These are phyloP conservation scores for Thelonectria rubi DNA, from an alignment of 2,329 filamentous ascomycete genomes.

Conservation along the genomic window DNA sequence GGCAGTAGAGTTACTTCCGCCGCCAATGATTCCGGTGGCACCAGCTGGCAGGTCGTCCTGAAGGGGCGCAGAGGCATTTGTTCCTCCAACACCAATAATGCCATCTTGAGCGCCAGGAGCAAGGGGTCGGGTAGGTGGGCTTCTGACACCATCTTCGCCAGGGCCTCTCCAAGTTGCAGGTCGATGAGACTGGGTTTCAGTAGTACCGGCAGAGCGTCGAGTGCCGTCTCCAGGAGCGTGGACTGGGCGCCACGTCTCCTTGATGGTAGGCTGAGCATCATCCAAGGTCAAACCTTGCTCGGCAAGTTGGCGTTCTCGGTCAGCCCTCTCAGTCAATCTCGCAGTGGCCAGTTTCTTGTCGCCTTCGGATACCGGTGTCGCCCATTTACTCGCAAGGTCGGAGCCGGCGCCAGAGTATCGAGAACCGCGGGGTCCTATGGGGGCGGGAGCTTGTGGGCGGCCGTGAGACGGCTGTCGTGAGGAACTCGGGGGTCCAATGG, in stretches of 20 bases:
- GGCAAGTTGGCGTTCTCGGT: conserved; percentile 55
- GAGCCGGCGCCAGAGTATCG: conserved; percentile 43
- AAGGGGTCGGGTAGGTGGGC: background rate
- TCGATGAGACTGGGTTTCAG: conserved; percentile 44
- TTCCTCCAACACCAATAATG: conserved; percentile 2
- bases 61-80: conserved; percentile 17
- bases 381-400: conserved; percentile 54
- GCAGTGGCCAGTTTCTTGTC: conserved; percentile 57
- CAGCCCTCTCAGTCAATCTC: conserved; percentile 50
- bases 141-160: conserved; percentile 38
- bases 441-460: conserved; percentile 44
- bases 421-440: conserved; percentile 46
- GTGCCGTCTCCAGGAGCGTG: conserved; percentile 50
- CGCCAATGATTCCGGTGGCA: conserved; percentile 44
- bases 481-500: conserved; percentile 52
- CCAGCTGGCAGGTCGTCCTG: conserved; percentile 37
- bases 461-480: conserved; percentile 39
- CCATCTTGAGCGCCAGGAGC: conserved; percentile 7
- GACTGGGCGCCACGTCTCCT: conserved; percentile 63
- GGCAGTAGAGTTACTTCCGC: conserved; percentile 35
- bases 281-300: conserved; percentile 56
- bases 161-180: conserved; percentile 44
- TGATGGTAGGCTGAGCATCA: conserved; percentile 59
- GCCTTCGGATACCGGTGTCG: conserved; percentile 53
- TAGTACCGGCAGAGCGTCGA: conserved; percentile 39